Percentiles rank a stretch among this genome's conserved stretches.
Evolutionary conservation across 345 rosid species (phyloP).

Genomic region (Ailanthus altissimus): DNA sequence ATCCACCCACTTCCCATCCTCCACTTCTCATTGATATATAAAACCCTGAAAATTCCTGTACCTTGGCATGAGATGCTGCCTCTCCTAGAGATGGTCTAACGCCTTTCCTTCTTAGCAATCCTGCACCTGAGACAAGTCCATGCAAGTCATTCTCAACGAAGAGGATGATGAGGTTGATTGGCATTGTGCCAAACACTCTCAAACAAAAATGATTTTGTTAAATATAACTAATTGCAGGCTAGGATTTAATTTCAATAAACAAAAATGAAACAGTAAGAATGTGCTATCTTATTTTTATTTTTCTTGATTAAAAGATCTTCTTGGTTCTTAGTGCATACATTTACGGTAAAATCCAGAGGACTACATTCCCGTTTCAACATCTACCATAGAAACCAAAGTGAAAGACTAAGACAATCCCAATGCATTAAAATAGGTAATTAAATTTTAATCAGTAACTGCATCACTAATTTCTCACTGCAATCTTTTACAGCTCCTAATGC

Average conservation of each 20-base stretch:
- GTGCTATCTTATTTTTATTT: not conserved
- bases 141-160: not conserved
- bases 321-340: not conserved
- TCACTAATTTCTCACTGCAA: not conserved
- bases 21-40: not conserved
- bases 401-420: not conserved
- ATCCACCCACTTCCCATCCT: not conserved
- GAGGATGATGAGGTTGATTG: not conserved
- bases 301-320: not conserved
- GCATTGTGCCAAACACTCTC: no score
- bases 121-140: constrained; percentile 57
- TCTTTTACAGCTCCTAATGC: not conserved
- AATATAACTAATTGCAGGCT: not conserved
- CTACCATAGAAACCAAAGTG: not conserved
- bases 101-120: constrained; percentile 77
- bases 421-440: not conserved
- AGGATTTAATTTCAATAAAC: not conserved
- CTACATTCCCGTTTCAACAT: not conserved
- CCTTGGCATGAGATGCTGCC: constrained; percentile 93
- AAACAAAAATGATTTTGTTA: not conserved
- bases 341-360: not conserved
- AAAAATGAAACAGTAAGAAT: not conserved
- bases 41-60: constrained; percentile 24
- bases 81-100: constrained; percentile 77
- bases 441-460: not conserved